Base-by-base conservation (phyloP, 495 filamentous ascomycete genomes). In the Penicillium paxilli region DNA sequence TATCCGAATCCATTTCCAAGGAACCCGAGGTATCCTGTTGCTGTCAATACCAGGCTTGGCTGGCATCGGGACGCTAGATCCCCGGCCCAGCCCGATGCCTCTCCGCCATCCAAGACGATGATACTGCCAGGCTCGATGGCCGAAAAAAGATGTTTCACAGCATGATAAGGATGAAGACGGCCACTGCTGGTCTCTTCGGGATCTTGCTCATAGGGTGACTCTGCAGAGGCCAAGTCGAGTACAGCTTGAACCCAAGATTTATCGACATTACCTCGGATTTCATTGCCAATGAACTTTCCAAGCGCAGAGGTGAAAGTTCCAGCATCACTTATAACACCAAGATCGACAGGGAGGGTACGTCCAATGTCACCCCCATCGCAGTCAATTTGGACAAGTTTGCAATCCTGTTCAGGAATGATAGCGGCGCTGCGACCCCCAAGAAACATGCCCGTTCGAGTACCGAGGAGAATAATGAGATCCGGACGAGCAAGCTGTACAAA, bases 361-460 rank as follows among this genome's bases (percentile, higher is more conserved):
- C 63, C 63, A 3, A 69, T 66, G 26, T 69, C 66, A 16, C 47
- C 22, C 5, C 60, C 63, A 16, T 66, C 66, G 8, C 50, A 41
- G 44, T 69, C 66, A 1, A 69, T 62, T 7, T 68, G 66, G 8
- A 69, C 21, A 3, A 66, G 51, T 23, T 60, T 56, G 47, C 66
- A 66, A 24, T 56, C 56, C 23, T 59, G 30, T 9, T 40, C 44
- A 6, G 66, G 66, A 20, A 69, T 64, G 21, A 69, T 62, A 19
- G 58, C 58, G 8, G 60, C 56, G 47, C 55, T 60, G 17, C 58
- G 58, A 12, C 63, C 58, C 3, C 49, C 63, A 2, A 69, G 58
- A 24, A 58, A 66, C 66, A 69, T 66, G 16, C 66, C 66, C 16
- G 66, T 69, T 35, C 66, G 51, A 0, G 66, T 57, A 19, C 66